Conservation (phyloP, 1,284 basidiomycete species). For the Moniliophthora roreri region DNA sequence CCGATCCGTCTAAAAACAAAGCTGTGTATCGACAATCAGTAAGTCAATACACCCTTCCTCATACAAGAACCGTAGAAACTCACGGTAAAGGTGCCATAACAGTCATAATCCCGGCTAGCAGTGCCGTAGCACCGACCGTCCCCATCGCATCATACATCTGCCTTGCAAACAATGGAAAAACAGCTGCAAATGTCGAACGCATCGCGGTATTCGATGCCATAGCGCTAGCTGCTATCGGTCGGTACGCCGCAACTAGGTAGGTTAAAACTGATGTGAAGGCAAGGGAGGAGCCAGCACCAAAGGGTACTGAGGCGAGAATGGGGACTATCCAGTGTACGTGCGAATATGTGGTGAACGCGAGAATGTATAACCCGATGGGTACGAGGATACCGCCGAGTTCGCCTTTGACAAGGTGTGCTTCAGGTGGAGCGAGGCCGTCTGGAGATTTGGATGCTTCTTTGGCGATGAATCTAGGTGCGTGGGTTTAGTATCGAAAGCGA, state of each 20-base stretch:
- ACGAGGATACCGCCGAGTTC: conserved; percentile 43
- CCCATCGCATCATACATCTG: conserved; percentile 35
- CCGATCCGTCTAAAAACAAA: conserved; percentile 35
- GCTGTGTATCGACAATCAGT: conserved; percentile 23
- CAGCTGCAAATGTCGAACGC: conserved; percentile 42
- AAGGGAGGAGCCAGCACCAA: conserved; percentile 44
- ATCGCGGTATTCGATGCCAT: conserved; percentile 49
- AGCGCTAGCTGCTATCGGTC: conserved; percentile 48
- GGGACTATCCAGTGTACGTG: conserved; percentile 46
- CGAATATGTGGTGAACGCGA: conserved; percentile 45
- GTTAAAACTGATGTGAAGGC: conserved; percentile 49
- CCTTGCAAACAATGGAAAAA: conserved; percentile 39
- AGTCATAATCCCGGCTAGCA: conserved; percentile 39
- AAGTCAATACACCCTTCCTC: neutral
- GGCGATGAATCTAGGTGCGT: conserved; percentile 45
- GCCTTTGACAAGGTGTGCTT: conserved; percentile 10
- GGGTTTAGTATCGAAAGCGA: neutral
- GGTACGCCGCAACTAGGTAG: conserved; percentile 39
- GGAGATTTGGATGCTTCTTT: conserved; percentile 31
- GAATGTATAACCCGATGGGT: conserved; percentile 39
- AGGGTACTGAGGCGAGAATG: conserved; percentile 35
- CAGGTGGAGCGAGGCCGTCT: conserved; percentile 48
- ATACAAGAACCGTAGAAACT: conserved; percentile 13
- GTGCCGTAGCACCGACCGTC: conserved; percentile 36
- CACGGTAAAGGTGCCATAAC: conserved; percentile 48